phyloP scores from a whole-genome alignment of 257 asterid species.

The Catharanthus roseus region DNA sequence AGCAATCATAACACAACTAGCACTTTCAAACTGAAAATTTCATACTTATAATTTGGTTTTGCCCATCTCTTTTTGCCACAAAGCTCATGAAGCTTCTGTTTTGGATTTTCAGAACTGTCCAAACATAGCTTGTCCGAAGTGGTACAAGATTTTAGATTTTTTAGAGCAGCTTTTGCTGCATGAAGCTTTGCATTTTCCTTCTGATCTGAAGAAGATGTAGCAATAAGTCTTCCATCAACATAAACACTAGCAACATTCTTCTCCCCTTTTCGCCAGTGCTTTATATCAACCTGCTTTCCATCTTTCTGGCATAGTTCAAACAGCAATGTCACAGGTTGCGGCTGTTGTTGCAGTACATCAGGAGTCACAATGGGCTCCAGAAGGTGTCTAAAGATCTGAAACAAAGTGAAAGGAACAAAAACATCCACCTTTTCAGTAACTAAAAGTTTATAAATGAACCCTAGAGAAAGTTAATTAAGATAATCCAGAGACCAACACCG shows the following conservation, averaged over 20 bases:
- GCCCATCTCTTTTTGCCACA: conserved; percentile 79
- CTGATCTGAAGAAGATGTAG: conserved; percentile 55
- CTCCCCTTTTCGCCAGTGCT: conserved; percentile 38
- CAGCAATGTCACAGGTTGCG: conserved; percentile 78
- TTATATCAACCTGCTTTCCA: conserved; percentile 49
- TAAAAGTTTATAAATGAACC: not conserved
- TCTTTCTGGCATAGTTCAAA: conserved; percentile 64
- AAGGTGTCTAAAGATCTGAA: conserved; percentile 48
- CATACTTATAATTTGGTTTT: conserved; percentile 63
- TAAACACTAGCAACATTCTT: conserved; percentile 43
- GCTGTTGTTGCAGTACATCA: conserved; percentile 51
- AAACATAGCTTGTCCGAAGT: not conserved
- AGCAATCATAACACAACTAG: not conserved
- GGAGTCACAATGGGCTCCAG: conserved; percentile 63
- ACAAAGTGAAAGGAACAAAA: conserved; percentile 8
- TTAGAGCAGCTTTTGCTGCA: conserved; percentile 71
- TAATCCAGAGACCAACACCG: not conserved
- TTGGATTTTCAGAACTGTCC: conserved; percentile 42
- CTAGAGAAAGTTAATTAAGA: not conserved
- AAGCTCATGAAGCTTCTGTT: conserved; percentile 58
- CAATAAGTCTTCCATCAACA: conserved; percentile 52
- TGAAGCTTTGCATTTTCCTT: conserved; percentile 69
- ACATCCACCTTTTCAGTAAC: conserved; percentile 4
- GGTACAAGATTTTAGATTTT: conserved; percentile 23
- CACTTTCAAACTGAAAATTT: not conserved